Conservation (phyloP, 2,329 filamentous ascomycete species). For the Huntiella bhutanensis region DNA sequence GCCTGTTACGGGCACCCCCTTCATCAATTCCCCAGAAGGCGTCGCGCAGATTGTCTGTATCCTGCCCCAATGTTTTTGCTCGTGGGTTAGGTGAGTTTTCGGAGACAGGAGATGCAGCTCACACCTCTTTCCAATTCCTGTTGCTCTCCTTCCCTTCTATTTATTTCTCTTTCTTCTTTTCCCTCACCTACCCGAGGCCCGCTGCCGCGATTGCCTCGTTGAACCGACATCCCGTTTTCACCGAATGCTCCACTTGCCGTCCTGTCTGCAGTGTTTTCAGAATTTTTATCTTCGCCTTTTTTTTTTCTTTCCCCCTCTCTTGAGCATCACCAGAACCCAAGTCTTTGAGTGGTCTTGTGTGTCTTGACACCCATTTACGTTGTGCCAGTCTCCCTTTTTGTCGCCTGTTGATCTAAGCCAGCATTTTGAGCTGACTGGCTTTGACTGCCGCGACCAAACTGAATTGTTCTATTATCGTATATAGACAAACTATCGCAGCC, state of each 20-base stretch:
- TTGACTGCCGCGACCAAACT: too few relatives aligned
- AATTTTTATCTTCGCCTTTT: slow-evolving; percentile 8
- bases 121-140: slow-evolving; percentile 12
- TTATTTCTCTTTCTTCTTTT: slow-evolving; percentile 13
- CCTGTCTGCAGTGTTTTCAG: background rate
- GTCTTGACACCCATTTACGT: too few relatives aligned
- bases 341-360: too few relatives aligned
- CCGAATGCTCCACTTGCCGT: background rate
- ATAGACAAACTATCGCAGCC: too few relatives aligned
- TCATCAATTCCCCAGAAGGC: slow-evolving; percentile 5
- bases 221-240: background rate
- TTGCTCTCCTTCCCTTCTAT: slow-evolving; percentile 12
- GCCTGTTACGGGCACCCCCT: slow-evolving; percentile 9
- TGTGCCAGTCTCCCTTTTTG: too few relatives aligned
- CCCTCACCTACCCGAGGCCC: slow-evolving; percentile 6
- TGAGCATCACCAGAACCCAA: background rate
- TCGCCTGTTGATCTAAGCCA: too few relatives aligned
- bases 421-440: too few relatives aligned
- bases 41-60: slow-evolving; percentile 1
- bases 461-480: too few relatives aligned
- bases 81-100: slow-evolving; percentile 13
- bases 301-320: slow-evolving; percentile 7
- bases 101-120: slow-evolving; percentile 12
- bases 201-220: slow-evolving; percentile 7
- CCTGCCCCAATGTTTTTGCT: slow-evolving; percentile 13